These are phyloP conservation scores for Calophaca sinica DNA, from an alignment of 306 rosid genomes.

Conservation along the genomic window DNA sequence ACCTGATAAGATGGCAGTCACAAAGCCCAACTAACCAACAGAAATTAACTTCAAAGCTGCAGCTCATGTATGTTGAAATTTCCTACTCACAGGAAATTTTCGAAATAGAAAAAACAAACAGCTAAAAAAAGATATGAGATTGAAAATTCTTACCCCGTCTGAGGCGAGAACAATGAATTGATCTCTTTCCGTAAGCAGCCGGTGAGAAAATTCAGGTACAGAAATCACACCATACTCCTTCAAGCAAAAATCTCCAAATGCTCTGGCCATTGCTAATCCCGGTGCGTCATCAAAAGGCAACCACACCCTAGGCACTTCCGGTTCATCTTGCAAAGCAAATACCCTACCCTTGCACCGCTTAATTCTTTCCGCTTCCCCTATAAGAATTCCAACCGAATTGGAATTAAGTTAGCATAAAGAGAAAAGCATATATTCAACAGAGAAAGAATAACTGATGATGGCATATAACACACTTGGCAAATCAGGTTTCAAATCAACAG, in stretches of 20 bases:
- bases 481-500: constrained; percentile 98
- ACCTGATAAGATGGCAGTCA: constrained; percentile 25
- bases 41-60: constrained; percentile 16
- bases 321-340: constrained; percentile 98
- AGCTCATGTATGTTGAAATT: constrained; percentile 26
- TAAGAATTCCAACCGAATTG: constrained; percentile 33
- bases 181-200: constrained; percentile 79
- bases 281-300: constrained; percentile 98
- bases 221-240: constrained; percentile 99
- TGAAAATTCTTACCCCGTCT: constrained; percentile 74
- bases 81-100: background rate
- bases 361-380: constrained; percentile 98
- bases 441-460: constrained; percentile 21
- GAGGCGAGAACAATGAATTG: constrained; percentile 96
- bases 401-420: constrained; percentile 23
- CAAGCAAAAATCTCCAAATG: constrained; percentile 96
- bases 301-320: constrained; percentile 97
- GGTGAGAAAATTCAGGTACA: constrained; percentile 89
- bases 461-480: constrained; percentile 76
- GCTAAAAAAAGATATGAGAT: background rate
- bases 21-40: constrained; percentile 24
- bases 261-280: constrained; percentile 99
- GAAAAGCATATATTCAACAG: constrained; percentile 33
- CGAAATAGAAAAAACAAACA: too few relatives aligned
- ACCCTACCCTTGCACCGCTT: constrained; percentile 96